Base-by-base conservation (phyloP, 345 rosid species). In the Eutrema heterophyllum region DNA sequence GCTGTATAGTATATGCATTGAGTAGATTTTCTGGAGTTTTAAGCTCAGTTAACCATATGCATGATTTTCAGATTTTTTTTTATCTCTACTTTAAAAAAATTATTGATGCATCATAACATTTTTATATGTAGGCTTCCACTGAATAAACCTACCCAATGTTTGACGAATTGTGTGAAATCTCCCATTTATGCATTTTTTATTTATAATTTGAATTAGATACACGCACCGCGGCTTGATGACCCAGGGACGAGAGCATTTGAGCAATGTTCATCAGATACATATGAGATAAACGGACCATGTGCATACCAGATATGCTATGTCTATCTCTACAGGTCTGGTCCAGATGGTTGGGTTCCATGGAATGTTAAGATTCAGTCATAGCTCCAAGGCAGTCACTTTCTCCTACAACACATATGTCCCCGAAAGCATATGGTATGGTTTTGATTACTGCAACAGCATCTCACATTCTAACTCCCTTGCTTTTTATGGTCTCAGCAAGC, bases 271-370 rank as follows among this genome's bases (percentile, higher is more conserved):
- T 63, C 84, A 0, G 93, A 90, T 68, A 88, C 86, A 1, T 90
- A 83, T 55, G 72, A 78, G 33, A 70, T 90, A 49, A 57, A 66
- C 1, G 93, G 96, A 3, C 92, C 93, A 0, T 86, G 93, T 71
- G 75, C 86, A 33, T 73, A 84, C 75, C 86, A 82, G 16, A 24
- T 86, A 6, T 85, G 93, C 70, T 88, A 82, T 68, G 39, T 86
- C 11, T 88, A 88, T 73, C 75, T 88, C 51, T 82, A 84, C 66
- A 84, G 90, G 69, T 83, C 74, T 38, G 90, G 90, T 29, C 67
- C 60, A 24, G 92, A 88, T 73, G 90, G 90, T 2, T 90, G 93
- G 97, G 83, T 81, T 57, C 97, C 93, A 0, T 78, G 63, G 48
- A 78, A 66, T n/a, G 85, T 86, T 62, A 74, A 72, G 5, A 75